phyloP scores from a whole-genome alignment of 1,284 basidiomycete species.

The Baeospora myosura region DNA sequence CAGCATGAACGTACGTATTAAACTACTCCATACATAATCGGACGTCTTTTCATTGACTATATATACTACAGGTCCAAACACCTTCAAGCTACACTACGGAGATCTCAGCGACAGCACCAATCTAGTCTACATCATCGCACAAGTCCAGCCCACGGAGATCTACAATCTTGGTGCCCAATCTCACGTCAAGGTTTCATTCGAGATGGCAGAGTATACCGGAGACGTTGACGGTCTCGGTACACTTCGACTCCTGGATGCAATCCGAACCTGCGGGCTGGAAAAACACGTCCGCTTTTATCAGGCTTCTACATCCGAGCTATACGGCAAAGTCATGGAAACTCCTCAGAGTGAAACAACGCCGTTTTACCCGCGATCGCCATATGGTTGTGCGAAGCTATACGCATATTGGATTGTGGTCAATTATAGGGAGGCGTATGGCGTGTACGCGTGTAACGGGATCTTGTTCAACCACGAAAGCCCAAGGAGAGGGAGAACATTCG shows the following conservation, averaged over 20 bases:
- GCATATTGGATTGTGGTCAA: slow-evolving; percentile 87
- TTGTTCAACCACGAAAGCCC: slow-evolving; percentile 94
- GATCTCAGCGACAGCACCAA: slow-evolving; percentile 90
- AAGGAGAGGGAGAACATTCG: slow-evolving; percentile 84
- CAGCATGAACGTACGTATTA: slow-evolving; percentile 68
- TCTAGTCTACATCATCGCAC: slow-evolving; percentile 87
- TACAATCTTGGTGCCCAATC: slow-evolving; percentile 96
- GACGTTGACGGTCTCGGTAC: slow-evolving; percentile 91
- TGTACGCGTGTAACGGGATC: slow-evolving; percentile 89
- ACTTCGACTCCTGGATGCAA: slow-evolving; percentile 84
- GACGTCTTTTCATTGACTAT: slow-evolving; percentile 7
- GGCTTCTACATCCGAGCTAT: slow-evolving; percentile 89
- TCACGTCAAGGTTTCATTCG: slow-evolving; percentile 94
- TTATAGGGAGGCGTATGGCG: slow-evolving; percentile 87
- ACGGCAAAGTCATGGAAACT: slow-evolving; percentile 87
- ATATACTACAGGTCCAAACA: slow-evolving; percentile 51
- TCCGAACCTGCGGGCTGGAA: slow-evolving; percentile 85
- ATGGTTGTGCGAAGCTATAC: slow-evolving; percentile 87
- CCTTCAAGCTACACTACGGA: slow-evolving; percentile 86
- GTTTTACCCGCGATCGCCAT: slow-evolving; percentile 89
- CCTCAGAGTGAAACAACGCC: slow-evolving; percentile 89
- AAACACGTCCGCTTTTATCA: slow-evolving; percentile 87
- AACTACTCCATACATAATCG: neutral
- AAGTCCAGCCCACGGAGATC: slow-evolving; percentile 86
- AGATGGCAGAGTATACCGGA: slow-evolving; percentile 94